Evolutionary conservation across 2,329 filamentous ascomycete species (phyloP), one percentile per base, ranked within the genome.

Genomic region (Periglandula ipomoeae): DNA sequence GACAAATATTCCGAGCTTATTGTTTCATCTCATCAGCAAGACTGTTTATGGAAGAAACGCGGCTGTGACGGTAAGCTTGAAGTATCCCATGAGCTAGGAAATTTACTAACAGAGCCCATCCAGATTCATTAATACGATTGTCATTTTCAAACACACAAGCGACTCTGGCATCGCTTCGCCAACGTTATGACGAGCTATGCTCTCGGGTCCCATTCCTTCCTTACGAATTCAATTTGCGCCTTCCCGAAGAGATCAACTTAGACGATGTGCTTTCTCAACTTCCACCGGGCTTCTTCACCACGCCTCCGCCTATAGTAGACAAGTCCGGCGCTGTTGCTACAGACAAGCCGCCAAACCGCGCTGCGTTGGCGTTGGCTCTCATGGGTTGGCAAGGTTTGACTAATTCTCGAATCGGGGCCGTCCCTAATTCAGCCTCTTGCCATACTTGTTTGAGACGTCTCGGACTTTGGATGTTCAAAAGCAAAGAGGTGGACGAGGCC

Each of bases 391-490:
- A 88, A 58, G 81, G 81, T n/a, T 70, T 81, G 3, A 70, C 68
- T 6, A 75, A 79, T 55, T 54, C 68, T 11, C 67, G 74, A 61
- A 67, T 81, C 58, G 65, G 82, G 61, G 66, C 80, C 1, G 79
- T 85, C 20, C 81, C 84, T 37, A 85, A 88, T 52, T 79, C 91
- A 15, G 83, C 87, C 5, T 82, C 82, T 4, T 98, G 93, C 65
- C 78, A 84, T 50, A 87, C 88, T 19, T 98, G 93, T 63, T 86
- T 95, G 60, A 82, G 93, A 51, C 82, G 90, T 1, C 73, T 97
- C 0, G 93, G 93, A 0, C 74, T 98, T 2, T 98, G 93, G 93
- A 85, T 98, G 72, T 97, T 95, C 64, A 85, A 82, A 59, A 84
- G 82, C 64, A 89, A 84, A 65, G 78, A 80, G 58, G 76, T 85